Evolutionary conservation across 495 filamentous ascomycete species (phyloP).

Genomic region (Immersiella caudata): DNA sequence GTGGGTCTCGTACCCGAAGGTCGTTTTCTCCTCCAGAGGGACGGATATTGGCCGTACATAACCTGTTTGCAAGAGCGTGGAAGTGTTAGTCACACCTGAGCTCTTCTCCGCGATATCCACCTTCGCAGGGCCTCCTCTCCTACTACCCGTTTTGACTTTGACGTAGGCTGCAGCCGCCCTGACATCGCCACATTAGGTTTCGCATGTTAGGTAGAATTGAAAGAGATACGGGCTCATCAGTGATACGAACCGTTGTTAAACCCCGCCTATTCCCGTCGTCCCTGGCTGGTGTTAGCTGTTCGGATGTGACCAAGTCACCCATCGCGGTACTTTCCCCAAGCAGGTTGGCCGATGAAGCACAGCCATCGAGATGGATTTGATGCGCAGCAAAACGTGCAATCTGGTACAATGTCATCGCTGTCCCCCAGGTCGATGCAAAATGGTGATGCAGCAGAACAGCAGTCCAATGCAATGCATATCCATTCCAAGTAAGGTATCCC

Average conservation of each 20-base stretch:
- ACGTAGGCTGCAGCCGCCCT: not conserved
- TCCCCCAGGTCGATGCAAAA: not conserved
- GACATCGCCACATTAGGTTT: not conserved
- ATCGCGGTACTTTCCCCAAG: not conserved
- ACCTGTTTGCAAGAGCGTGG: not conserved
- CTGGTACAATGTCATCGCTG: not conserved
- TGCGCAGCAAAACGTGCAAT: not conserved
- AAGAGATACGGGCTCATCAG: not conserved
- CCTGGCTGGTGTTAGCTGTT: not conserved
- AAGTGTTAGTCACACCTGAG: not conserved
- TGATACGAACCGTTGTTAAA: not conserved
- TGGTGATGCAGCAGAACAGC: not conserved
- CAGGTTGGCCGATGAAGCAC: not conserved
- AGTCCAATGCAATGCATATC: not conserved
- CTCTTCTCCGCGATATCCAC: not conserved
- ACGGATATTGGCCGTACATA: not conserved
- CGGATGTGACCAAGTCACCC: too few species aligned
- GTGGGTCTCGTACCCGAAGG: not conserved
- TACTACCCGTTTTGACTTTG: not conserved
- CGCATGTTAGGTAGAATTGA: not conserved
- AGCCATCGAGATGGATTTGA: not conserved
- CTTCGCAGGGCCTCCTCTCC: not conserved
- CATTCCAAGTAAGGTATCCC: not conserved
- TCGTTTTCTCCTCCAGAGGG: not conserved
- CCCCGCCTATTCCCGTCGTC: not conserved